phyloP scores from a whole-genome alignment of 176 grass and related monocot genomes.

The Zoysia japonica region DNA sequence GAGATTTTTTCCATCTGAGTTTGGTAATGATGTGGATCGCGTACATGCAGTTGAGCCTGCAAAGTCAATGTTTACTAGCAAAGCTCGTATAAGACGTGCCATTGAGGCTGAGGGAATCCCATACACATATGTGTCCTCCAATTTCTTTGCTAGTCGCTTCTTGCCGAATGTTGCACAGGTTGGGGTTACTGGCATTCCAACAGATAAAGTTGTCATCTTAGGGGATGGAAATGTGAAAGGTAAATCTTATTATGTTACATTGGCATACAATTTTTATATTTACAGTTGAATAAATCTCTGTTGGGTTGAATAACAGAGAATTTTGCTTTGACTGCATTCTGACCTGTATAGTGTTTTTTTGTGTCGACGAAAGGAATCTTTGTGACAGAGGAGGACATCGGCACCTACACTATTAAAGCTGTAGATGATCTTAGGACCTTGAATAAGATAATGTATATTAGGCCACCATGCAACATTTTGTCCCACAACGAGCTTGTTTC shows the following conservation, averaged over 20 bases:
- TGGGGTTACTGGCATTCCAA: conserved; percentile 28
- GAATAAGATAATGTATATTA: conserved; percentile 63
- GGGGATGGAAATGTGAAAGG: conserved; percentile 62
- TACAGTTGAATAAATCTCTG: not conserved
- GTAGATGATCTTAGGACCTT: conserved; percentile 62
- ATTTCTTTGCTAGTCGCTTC: conserved; percentile 52
- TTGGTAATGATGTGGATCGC: conserved; percentile 49
- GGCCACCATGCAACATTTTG: conserved; percentile 46
- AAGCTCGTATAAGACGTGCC: conserved; percentile 42
- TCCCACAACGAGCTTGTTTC: conserved; percentile 64
- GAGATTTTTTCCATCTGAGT: conserved; percentile 52
- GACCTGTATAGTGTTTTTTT: not conserved
- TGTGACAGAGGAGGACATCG: conserved; percentile 46
- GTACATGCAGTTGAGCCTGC: conserved; percentile 44
- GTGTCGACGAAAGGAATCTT: conserved; percentile 42
- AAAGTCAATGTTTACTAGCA: conserved; percentile 14
- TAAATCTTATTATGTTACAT: conserved; percentile 8
- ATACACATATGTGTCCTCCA: conserved; percentile 44
- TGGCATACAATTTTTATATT: not conserved
- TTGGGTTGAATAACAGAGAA: not conserved
- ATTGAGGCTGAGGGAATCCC: conserved; percentile 48
- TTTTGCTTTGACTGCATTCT: not conserved
- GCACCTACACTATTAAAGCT: conserved; percentile 59
- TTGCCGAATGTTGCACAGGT: conserved; percentile 34
- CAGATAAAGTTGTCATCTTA: conserved; percentile 47